Evolutionary conservation across 2,329 filamentous ascomycete species (phyloP), one percentile per base, ranked within the genome.

Genomic region (Ophiostoma perfectum): DNA sequence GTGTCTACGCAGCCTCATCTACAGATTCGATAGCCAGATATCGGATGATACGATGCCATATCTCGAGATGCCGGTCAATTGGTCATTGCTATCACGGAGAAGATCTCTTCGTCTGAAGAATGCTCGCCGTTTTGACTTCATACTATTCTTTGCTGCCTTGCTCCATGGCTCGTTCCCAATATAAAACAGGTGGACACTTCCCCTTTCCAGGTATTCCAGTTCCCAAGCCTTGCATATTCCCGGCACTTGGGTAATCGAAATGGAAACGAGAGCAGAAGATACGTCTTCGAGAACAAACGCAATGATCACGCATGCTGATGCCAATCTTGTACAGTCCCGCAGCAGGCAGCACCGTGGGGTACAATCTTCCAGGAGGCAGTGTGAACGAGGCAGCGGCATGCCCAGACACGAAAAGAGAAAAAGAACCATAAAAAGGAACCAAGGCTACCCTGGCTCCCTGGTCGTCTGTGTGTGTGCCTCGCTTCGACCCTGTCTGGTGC

Each of bases 291-390:
- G 9, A 45, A 38, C 11, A 5, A 16, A 47, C 11, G 6, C 18
- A 12, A 42, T 8, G 60, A 64, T 64, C 63, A 64, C 63, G 42
- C 41, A 44, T 3, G 42, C 1, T 14, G 42, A 64, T 64, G 63
- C 9, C 12, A 16, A 27, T 64, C 63, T 45, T 47, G 63, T 64
- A 64, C 63, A 64, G 27, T 36, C 63, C 42, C 63, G n/a, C 63
- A 64, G 39, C 18, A 64, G 63, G 63, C 63, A 64, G 42, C 63
- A 64, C 63, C 36, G 63, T n/a, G 41, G 27, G 63, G 63, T 64
- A 64, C 63, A 36, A 63, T 6, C 39, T 8, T 18, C 4, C 42
- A 27, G 5, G 41, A 4, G 39, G 42, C 39, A 36, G 63, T 27
- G 63, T 64, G 63, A 64, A 64, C 11, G 4, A 11, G 11, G 6